Percentiles rank a stretch among this genome's conserved stretches.
These are phyloP conservation scores for Panaeolus papilionaceus DNA, from an alignment of 768 basidiomycete species.

Conservation along the genomic window DNA sequence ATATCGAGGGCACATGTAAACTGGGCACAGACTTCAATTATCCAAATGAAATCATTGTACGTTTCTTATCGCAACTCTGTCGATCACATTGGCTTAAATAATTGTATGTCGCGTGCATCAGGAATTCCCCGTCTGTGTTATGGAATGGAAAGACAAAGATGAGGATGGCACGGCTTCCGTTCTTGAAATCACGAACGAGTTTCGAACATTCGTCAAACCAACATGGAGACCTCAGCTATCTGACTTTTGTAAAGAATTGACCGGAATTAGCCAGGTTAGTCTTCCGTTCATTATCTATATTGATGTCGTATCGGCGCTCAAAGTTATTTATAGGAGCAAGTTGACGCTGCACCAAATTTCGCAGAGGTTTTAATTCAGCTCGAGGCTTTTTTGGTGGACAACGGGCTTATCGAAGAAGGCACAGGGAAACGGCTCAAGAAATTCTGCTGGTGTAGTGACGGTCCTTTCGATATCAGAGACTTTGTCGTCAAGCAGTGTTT, in stretches of 20 bases:
- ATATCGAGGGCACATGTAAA: constrained; percentile 88
- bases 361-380: constrained; percentile 69
- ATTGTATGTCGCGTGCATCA: constrained; percentile 35
- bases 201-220: constrained; percentile 87
- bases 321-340: constrained; percentile 62
- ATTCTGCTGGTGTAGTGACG: constrained; percentile 86
- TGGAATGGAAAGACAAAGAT: constrained; percentile 78
- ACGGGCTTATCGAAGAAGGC: constrained; percentile 69
- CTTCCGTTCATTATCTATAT: background rate
- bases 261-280: constrained; percentile 91
- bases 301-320: background rate
- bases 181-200: constrained; percentile 79
- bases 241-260: constrained; percentile 84
- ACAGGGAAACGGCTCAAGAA: constrained; percentile 62
- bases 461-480: constrained; percentile 83
- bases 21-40: constrained; percentile 75
- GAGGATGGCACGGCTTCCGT: constrained; percentile 55
- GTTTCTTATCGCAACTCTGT: constrained; percentile 35
- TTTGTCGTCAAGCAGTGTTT: constrained; percentile 92
- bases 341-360: constrained; percentile 81
- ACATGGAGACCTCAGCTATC: constrained; percentile 86
- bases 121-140: constrained; percentile 94
- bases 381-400: constrained; percentile 68
- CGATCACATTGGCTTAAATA: constrained; percentile 4
- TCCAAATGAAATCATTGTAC: constrained; percentile 95